Base-by-base conservation (phyloP, 2,329 filamentous ascomycete genomes). In the Chrysoporthe austroafricana region DNA sequence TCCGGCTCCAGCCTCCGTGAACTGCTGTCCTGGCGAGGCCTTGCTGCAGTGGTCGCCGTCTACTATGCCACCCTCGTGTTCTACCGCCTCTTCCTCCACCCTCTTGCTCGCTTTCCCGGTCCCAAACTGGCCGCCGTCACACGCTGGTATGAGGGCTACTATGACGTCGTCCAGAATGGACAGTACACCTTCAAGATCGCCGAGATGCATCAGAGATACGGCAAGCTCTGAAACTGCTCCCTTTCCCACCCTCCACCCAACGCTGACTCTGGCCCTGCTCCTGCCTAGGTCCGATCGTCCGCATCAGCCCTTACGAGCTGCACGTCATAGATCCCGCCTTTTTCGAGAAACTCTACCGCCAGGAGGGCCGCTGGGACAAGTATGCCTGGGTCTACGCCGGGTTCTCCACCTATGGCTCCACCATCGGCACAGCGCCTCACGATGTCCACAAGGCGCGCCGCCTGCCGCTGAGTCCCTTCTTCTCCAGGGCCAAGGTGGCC, bases 101-200 rank as follows among this genome's bases (percentile, higher is more conserved):
- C 80, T 21, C 73, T 80, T 50, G 74, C 78, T 56, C 74, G 76
- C 64, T 76, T 81, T 52, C 79, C 79, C 0, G 79, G 79, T 4
- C 79, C 79, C 63, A 78, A 71, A 68, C 74, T 81, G 36, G 78
- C 79, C n/a, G 79, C 79, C 2, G 70, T 79, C 63, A 80, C 79
- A 56, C 74, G 77, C 65, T 79, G 76, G 73, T 80, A 81, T 67
- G 78, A 80, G 68, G 77, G 78, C 64, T 84, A 81, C 71, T 82
- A 82, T 69, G 80, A 84, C 63, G 73, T 82, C n/a, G 66, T 80
- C 59, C 74, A 78, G 4, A 76, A 77, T 5, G 82, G 81, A 1
- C 74, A 81, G 71, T 83, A 82, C 69, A 80, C 75, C n/a, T 80
- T 77, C 71, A 77, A 81, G 64, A 79, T 83, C 26, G 71, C 74